Evolutionary conservation across 768 basidiomycete species (phyloP), one percentile per base, ranked within the genome.

Genomic region (Macrolepiota dolichaula): DNA sequence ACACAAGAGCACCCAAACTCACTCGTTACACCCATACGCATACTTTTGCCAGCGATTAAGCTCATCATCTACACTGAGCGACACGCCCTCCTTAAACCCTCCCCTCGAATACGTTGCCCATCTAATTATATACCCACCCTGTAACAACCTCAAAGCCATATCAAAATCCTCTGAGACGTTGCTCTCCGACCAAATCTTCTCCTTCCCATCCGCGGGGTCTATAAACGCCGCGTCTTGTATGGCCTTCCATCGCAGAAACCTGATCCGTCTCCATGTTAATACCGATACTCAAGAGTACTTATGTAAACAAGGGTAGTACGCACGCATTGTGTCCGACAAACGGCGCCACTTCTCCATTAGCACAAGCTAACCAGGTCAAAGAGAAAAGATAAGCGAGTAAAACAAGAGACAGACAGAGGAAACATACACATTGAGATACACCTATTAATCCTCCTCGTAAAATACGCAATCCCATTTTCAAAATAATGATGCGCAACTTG

Each of bases 61-160:
- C 70, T 96, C 94, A 70, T 96, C 94, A 61, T 94, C 93, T 64
- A 86, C 84, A 3, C 90, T 94, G 29, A 96, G 78, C 1, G 89
- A 90, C 27, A 96, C 94, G 65, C 94, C 94, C 70, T 96, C 94
- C 74, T 94, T 90, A 79, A 95, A 96, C 3, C 79, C 87, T 37
- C 91, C 86, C n/a, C 87, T 79, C 1, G 86, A 87, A 71, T 96
- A 96, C 1, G 91, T 91, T 52, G 91, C 90, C 92, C 90, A 88
- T 7, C 88, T 82, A 59, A 91, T 86, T 63, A 85, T 83, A 67
- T 88, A 92, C 1, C 88, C 90, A 59, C 80, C 78, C 59, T 76
- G 65, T 55, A 82, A 82, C 37, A 92, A 72, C 51, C 89, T 73
- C 44, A 90, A 66, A 0, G 91, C 88, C 83, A 92, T 89, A 69